Base-by-base conservation (phyloP, 345 rosid genomes). In the Eutrema heterophyllum region DNA sequence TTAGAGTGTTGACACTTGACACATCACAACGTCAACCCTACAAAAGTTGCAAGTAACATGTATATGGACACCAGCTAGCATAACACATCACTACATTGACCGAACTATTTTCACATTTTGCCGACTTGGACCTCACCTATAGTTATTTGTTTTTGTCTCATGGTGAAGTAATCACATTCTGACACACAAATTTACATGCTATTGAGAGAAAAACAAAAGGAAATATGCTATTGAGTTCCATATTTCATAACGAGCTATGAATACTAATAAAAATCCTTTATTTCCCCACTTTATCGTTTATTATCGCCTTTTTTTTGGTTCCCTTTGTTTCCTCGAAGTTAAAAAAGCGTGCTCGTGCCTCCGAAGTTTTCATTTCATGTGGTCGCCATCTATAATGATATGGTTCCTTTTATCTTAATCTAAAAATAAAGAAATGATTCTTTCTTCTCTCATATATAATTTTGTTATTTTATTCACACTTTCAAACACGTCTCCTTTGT, bases 401-500 rank as follows among this genome's bases (percentile, higher is more conserved):
- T 61, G 41, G 53, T 30, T 67, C 45, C n/a, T 58, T 74, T 60
- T 21, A 29, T 46, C 44, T 49, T 26, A 7, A 6, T 29, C 32
- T 49, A 3, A 48, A 6, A 50, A 40, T 39, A 67, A 67, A 74
- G 36, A 74, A 67, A 67, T 32, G 18, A 4, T 62, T 75, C 48
- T 51, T 59, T 75, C 49, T 61, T 51, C 63, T 45, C 48, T 49
- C 44, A 16, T 32, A 15, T 41, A 29, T 55, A 13, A 9, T 35
- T 54, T 33, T 68, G 48, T 51, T 73, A 46, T 64, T 56, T 57
- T 46, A 52, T 68, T 68, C 46, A 68, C 79, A 75, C 79, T 75
- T 64, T 64, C 71, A 70, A 56, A 48, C 76, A 70, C 76, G 80
- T 76, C 80, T 76, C 38, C 60, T 53, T 76, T 45, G 71, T 70